Percentiles rank a stretch among this genome's conserved stretches.
Conservation (phyloP, 306 rosid genomes). For the Trifolium fragiferum region DNA sequence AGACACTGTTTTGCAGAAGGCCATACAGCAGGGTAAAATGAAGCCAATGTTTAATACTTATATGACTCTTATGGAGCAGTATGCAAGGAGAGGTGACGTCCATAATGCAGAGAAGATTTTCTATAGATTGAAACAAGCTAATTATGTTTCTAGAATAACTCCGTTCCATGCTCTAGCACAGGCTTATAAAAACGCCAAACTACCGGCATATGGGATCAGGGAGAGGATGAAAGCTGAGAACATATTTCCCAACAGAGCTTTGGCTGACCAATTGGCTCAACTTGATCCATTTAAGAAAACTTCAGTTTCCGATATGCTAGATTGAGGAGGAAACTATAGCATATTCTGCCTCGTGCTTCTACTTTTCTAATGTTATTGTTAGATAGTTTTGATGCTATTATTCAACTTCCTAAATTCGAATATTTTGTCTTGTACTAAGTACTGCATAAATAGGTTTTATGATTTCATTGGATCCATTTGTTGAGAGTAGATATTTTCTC, state of each 20-base stretch:
- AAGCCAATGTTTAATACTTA: conserved; percentile 62
- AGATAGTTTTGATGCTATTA: conserved; percentile 8
- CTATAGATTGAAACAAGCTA: conserved; percentile 56
- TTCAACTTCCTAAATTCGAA: conserved; percentile 16
- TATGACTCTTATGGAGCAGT: conserved; percentile 61
- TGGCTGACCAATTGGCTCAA: conserved; percentile 49
- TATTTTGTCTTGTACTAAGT: conserved; percentile 12
- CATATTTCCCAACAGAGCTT: conserved; percentile 58
- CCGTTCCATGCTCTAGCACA: conserved; percentile 57
- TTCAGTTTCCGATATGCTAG: conserved; percentile 68
- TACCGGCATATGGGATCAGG: conserved; percentile 71
- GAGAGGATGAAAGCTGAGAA: conserved; percentile 83
- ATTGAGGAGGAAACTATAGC: conserved; percentile 54
- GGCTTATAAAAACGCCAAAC: conserved; percentile 69
- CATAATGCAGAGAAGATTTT: conserved; percentile 79
- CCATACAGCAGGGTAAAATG: conserved; percentile 40
- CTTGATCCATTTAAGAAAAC: conserved; percentile 66
- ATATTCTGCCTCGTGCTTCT: conserved; percentile 13
- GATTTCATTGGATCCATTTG: background rate
- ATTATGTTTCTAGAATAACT: conserved; percentile 52
- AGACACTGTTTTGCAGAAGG: conserved; percentile 66
- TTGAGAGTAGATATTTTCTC: background rate
- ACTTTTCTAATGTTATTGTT: conserved; percentile 1
- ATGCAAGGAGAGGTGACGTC: conserved; percentile 68
- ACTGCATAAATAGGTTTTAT: background rate